Conservation (phyloP, 2,329 filamentous ascomycete species). For the Penicillium capsulatum region DNA sequence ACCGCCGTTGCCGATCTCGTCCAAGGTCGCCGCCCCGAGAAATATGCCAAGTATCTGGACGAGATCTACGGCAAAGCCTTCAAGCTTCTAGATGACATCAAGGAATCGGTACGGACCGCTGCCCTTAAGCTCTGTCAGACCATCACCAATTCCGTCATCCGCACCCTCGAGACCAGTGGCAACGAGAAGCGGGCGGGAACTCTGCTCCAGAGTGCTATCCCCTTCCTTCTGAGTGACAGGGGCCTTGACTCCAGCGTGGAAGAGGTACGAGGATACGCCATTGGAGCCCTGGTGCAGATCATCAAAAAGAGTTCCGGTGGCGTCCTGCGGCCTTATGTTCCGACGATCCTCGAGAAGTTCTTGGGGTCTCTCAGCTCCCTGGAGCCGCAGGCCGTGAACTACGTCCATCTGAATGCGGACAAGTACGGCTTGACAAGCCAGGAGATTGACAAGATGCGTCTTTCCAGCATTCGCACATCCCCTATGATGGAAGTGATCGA, state of each 20-base stretch:
- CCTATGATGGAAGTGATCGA: constrained; percentile 92
- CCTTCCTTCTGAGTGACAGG: constrained; percentile 83
- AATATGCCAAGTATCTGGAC: constrained; percentile 79
- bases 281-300: constrained; percentile 78
- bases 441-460: constrained; percentile 81
- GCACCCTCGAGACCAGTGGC: constrained; percentile 76
- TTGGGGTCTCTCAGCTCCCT: constrained; percentile 79
- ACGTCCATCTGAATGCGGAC: constrained; percentile 81
- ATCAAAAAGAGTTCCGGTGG: constrained; percentile 80
- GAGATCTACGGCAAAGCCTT: constrained; percentile 82
- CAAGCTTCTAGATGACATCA: constrained; percentile 94
- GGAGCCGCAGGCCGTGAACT: constrained; percentile 86
- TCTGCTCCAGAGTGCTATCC: constrained; percentile 82
- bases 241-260: constrained; percentile 84
- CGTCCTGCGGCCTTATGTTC: constrained; percentile 72
- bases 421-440: constrained; percentile 81
- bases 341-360: constrained; percentile 74
- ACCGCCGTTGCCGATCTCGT: constrained; percentile 83
- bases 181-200: constrained; percentile 61
- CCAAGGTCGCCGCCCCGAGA: constrained; percentile 68
- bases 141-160: constrained; percentile 78
- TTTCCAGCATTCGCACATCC: constrained; percentile 75
- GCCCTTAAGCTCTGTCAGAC: constrained; percentile 78
- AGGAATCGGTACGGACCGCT: constrained; percentile 76
- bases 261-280: constrained; percentile 80